Evolutionary conservation across 2,329 filamentous ascomycete genomes (phyloP).

Genomic region (Pleurostoma richardsiae): DNA sequence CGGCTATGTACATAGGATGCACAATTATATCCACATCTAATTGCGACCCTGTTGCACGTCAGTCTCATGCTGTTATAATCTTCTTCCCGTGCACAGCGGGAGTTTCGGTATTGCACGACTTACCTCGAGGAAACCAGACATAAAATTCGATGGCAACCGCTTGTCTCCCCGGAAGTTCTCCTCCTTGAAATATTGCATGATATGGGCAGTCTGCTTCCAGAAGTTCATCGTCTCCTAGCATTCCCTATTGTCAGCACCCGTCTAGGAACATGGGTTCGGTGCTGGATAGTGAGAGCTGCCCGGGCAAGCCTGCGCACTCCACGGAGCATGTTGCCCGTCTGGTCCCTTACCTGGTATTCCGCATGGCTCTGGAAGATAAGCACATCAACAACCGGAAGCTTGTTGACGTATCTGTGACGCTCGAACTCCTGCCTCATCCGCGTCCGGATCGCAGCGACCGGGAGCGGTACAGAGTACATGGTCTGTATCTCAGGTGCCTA

Average conservation of each 20-base stretch:
- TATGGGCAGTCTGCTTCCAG: constrained; percentile 95
- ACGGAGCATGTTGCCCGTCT: not conserved
- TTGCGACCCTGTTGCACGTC: constrained; percentile 44
- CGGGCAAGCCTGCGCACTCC: too few relatives aligned
- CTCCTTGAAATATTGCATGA: constrained; percentile 93
- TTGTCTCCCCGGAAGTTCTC: constrained; percentile 74
- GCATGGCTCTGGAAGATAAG: constrained; percentile 85
- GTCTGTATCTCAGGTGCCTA: constrained; percentile 95
- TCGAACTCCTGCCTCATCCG: constrained; percentile 97
- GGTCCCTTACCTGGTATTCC: constrained; percentile 77
- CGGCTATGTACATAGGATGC: constrained; percentile 23
- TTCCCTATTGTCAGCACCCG: constrained; percentile 1
- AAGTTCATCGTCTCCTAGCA: constrained; percentile 93
- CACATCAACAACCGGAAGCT: constrained; percentile 83
- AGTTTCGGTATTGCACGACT: constrained; percentile 19
- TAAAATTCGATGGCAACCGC: constrained; percentile 82
- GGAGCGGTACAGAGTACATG: constrained; percentile 92
- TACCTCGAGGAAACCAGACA: constrained; percentile 92
- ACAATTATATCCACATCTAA: constrained; percentile 29
- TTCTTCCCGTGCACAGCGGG: too few relatives aligned
- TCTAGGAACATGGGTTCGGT: too few relatives aligned
- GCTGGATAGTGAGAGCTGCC: too few relatives aligned
- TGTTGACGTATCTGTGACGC: constrained; percentile 86
- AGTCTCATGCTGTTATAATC: too few relatives aligned
- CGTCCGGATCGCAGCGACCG: constrained; percentile 81